Conservation (phyloP, 2,329 filamentous ascomycete genomes). For the Pezicula radicicola region DNA sequence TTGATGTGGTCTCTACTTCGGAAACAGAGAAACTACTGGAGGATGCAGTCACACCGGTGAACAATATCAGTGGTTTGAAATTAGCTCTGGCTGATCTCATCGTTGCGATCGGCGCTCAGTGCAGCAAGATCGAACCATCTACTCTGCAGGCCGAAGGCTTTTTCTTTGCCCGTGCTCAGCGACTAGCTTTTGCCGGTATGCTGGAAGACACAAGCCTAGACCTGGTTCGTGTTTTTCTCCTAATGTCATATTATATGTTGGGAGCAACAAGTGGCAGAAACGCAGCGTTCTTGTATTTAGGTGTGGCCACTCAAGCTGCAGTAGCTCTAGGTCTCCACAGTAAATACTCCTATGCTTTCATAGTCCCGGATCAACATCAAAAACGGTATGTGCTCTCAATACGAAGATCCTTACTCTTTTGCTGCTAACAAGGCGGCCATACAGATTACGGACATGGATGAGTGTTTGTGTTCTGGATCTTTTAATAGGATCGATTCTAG, state of each 20-base stretch:
- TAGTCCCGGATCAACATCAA: not conserved
- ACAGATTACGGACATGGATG: conserved; percentile 4
- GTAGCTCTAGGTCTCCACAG: conserved; percentile 31
- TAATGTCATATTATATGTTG: conserved; percentile 33
- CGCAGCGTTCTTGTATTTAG: conserved; percentile 35
- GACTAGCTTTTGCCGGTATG: conserved; percentile 27
- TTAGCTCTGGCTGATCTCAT: conserved; percentile 19
- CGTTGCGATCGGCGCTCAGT: conserved; percentile 31
- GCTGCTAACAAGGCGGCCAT: not conserved
- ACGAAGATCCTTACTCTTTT: not conserved
- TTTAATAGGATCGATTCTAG: conserved; percentile 2
- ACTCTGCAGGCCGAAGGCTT: conserved; percentile 30
- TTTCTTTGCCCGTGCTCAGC: conserved; percentile 31
- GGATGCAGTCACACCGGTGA: not conserved
- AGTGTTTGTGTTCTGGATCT: conserved; percentile 3
- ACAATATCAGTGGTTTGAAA: not conserved
- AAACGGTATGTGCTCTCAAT: not conserved
- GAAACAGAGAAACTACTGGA: not conserved
- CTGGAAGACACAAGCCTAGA: conserved; percentile 33
- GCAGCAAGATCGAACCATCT: conserved; percentile 24
- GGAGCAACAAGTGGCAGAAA: conserved; percentile 29
- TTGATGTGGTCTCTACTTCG: not conserved
- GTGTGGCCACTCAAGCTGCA: conserved; percentile 33
- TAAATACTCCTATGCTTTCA: conserved; percentile 1
- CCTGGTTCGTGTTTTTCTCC: conserved; percentile 28